Percentiles rank a stretch among this genome's conserved stretches.
These are phyloP conservation scores for Eurotiales sp. DNA, from an alignment of 2,329 filamentous ascomycete genomes.

Conservation along the genomic window DNA sequence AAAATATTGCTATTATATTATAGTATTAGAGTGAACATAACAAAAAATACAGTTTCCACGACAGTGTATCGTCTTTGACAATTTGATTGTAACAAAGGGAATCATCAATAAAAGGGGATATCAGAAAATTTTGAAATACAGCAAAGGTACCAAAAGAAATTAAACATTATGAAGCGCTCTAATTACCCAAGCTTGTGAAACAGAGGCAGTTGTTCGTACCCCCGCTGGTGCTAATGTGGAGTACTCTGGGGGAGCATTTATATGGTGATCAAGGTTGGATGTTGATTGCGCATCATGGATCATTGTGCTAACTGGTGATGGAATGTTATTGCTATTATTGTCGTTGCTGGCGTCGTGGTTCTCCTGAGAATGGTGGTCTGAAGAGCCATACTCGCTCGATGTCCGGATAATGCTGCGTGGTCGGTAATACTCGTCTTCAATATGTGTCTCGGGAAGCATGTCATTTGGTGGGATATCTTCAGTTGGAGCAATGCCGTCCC, in stretches of 20 bases:
- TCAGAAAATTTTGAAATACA: too few relatives aligned
- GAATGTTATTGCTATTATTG: too few relatives aligned
- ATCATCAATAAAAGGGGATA: too few relatives aligned
- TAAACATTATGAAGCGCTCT: conserved; percentile 15
- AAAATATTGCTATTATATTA: too few relatives aligned
- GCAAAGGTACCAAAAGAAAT: too few relatives aligned
- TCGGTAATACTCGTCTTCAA: conserved; percentile 27
- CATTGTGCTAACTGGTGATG: too few relatives aligned
- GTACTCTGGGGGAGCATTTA: conserved; percentile 9
- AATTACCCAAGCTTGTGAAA: conserved; percentile 5
- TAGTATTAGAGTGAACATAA: too few relatives aligned
- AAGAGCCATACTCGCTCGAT: conserved; percentile 3
- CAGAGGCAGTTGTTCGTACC: neutral
- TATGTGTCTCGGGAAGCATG: conserved; percentile 23
- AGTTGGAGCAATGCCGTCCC: conserved; percentile 12
- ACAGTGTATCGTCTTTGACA: too few relatives aligned
- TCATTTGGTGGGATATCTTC: conserved; percentile 15
- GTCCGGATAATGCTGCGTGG: conserved; percentile 26
- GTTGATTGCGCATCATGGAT: neutral
- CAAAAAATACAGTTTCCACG: too few relatives aligned
- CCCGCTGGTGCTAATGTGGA: neutral
- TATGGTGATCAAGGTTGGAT: neutral
- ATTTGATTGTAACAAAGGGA: too few relatives aligned
- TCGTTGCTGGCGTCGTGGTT: too few relatives aligned
- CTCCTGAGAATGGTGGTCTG: neutral